These are phyloP conservation scores for Cucumis cinereus DNA, from an alignment of 306 rosid genomes.

Conservation along the genomic window DNA sequence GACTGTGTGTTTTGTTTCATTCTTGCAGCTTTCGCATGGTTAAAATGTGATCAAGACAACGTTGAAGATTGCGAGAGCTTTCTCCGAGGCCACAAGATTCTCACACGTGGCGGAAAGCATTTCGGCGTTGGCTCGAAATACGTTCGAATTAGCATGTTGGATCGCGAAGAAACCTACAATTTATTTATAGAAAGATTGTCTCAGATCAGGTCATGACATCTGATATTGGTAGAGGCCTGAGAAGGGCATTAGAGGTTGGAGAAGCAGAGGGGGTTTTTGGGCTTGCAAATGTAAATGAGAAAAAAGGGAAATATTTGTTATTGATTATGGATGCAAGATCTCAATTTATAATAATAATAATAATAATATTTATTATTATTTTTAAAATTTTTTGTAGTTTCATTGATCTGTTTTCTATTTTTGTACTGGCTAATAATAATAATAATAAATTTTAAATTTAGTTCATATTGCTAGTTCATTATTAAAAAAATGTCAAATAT, in stretches of 20 bases:
- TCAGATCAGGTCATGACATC: slow-evolving; percentile 4
- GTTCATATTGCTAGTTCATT: no score
- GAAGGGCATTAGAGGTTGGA: neutral
- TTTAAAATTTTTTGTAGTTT: no score
- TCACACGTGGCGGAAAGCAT: slow-evolving; percentile 24
- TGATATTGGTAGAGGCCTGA: neutral
- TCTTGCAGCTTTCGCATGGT: slow-evolving; percentile 41
- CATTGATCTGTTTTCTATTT: no score
- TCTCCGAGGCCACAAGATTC: slow-evolving; percentile 17
- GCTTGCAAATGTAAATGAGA: neutral
- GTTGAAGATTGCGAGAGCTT: slow-evolving; percentile 28
- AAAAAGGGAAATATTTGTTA: neutral
- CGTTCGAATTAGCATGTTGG: slow-evolving; percentile 31
- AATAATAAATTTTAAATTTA: no score
- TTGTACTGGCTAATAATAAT: no score
- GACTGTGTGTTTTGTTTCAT: neutral
- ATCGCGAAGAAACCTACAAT: slow-evolving; percentile 22
- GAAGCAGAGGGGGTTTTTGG: neutral
- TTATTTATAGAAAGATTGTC: slow-evolving; percentile 28
- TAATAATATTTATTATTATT: no score
- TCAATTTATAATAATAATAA: neutral
- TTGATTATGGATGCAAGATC: neutral
- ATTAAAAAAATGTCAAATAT: no score
- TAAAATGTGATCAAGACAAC: slow-evolving; percentile 13
- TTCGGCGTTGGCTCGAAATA: slow-evolving; percentile 20